A percentile compares a stretch with the other conserved stretches of the same genome.
These are phyloP conservation scores for Fragilaria crotonensis DNA, from an alignment of 108 stramenopile species.

Conservation along the genomic window DNA sequence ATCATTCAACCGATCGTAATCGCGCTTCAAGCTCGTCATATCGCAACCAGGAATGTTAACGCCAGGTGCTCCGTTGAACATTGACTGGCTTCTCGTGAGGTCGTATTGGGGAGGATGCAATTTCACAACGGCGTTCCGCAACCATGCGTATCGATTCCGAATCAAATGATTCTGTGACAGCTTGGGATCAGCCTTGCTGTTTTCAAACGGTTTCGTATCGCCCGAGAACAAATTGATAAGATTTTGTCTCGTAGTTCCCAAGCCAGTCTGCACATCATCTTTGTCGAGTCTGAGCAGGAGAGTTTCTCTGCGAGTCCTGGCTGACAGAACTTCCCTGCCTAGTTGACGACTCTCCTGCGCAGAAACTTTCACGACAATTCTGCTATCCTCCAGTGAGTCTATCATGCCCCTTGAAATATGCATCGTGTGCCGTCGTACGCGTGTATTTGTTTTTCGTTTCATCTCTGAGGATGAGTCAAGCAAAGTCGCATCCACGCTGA, in stretches of 20 bases:
- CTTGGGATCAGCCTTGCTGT: not conserved
- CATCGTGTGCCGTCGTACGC: conserved; percentile 34
- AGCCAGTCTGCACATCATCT: conserved; percentile 45
- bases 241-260: conserved; percentile 73
- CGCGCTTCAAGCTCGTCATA: conserved; percentile 27
- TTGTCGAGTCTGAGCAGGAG: conserved; percentile 65
- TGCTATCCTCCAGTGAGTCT: conserved; percentile 19
- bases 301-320: not conserved
- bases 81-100: not conserved
- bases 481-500: conserved; percentile 62
- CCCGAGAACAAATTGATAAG: conserved; percentile 48
- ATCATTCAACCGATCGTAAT: conserved; percentile 55
- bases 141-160: conserved; percentile 20
- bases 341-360: conserved; percentile 43
- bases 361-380: conserved; percentile 33
- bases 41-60: conserved; percentile 50
- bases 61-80: conserved; percentile 23
- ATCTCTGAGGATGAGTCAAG: conserved; percentile 7
- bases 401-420: conserved; percentile 60
- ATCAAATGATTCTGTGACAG: not conserved
- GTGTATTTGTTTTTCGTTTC: not conserved
- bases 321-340: conserved; percentile 16
- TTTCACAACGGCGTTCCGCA: conserved; percentile 31
- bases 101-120: conserved; percentile 27
- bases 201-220: conserved; percentile 4